Evolutionary conservation across 2,329 filamentous ascomycete genomes (phyloP).

Genomic region (Karstenula rhodostoma): DNA sequence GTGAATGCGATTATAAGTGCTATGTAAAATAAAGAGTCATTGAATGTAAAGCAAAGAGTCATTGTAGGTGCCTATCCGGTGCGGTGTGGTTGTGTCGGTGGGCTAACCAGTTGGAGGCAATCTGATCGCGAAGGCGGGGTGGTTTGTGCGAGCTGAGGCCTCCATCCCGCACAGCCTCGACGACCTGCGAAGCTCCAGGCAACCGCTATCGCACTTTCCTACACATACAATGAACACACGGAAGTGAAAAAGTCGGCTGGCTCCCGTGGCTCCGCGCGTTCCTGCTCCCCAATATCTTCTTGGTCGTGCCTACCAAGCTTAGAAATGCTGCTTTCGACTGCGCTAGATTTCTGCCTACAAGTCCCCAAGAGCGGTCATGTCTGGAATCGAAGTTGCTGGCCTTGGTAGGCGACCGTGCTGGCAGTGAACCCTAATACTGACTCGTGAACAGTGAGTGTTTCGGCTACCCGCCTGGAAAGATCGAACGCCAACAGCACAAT

Average conservation of each 20-base stretch:
- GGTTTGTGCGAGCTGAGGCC: constrained; percentile 5
- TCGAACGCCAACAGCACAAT: neutral
- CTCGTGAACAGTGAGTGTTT: constrained; percentile 1
- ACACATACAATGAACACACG: neutral
- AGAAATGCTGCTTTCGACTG: neutral
- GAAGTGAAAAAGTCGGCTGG: neutral
- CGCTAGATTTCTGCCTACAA: neutral
- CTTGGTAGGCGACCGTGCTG: constrained; percentile 19
- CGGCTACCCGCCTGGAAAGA: neutral
- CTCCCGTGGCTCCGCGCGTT: neutral
- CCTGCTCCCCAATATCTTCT: too few relatives aligned
- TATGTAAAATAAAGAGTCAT: neutral
- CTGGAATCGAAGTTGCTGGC: constrained; percentile 43
- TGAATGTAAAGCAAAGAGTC: neutral
- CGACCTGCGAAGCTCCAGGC: neutral
- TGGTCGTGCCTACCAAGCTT: neutral
- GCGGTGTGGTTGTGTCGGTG: neutral
- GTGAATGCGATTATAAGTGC: neutral
- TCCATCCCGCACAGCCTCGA: neutral
- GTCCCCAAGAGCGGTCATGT: constrained; percentile 27
- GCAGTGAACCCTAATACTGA: neutral
- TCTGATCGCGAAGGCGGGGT: neutral
- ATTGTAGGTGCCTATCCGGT: neutral
- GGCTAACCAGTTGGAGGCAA: neutral
- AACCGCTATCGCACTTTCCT: neutral